Evolutionary conservation across 495 filamentous ascomycete species (phyloP).

Genomic region (Stereocaulon alpinum): DNA sequence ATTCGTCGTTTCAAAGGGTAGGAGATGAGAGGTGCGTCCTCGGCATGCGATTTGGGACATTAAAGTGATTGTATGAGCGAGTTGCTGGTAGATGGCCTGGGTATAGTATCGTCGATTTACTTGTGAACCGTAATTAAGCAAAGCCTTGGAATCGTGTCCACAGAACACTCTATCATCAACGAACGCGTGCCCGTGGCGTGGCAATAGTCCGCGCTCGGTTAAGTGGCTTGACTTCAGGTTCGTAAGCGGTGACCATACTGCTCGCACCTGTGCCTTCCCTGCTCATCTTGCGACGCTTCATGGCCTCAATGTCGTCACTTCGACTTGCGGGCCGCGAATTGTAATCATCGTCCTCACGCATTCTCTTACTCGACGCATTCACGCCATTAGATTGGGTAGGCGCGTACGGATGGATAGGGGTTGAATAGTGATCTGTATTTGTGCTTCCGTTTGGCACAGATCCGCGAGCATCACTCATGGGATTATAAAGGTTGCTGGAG

Average conservation of each 20-base stretch:
- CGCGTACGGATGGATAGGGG: slow-evolving; percentile 47
- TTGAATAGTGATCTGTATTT: slow-evolving; percentile 56
- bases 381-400: slow-evolving; percentile 55
- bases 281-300: slow-evolving; percentile 80
- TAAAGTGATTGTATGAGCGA: not conserved
- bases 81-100: slow-evolving; percentile 3
- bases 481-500: slow-evolving; percentile 77
- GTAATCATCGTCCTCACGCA: slow-evolving; percentile 68
- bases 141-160: not conserved
- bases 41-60: slow-evolving; percentile 5
- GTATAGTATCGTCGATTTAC: not conserved
- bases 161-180: slow-evolving; percentile 4
- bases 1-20: not conserved
- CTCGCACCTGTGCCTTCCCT: slow-evolving; percentile 46
- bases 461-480: slow-evolving; percentile 75
- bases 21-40: not conserved
- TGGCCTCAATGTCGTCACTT: slow-evolving; percentile 46
- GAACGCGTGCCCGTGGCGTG: slow-evolving; percentile 17
- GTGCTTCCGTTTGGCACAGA: slow-evolving; percentile 54
- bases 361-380: slow-evolving; percentile 60
- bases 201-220: slow-evolving; percentile 18
- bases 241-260: slow-evolving; percentile 33
- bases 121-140: not conserved
- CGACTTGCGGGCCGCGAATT: slow-evolving; percentile 58
- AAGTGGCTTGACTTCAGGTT: slow-evolving; percentile 21